A percentile compares a stretch with the other conserved stretches of the same genome.
phyloP scores from a whole-genome alignment of 2,329 filamentous ascomycete genomes.

The Xylaria sp. region DNA sequence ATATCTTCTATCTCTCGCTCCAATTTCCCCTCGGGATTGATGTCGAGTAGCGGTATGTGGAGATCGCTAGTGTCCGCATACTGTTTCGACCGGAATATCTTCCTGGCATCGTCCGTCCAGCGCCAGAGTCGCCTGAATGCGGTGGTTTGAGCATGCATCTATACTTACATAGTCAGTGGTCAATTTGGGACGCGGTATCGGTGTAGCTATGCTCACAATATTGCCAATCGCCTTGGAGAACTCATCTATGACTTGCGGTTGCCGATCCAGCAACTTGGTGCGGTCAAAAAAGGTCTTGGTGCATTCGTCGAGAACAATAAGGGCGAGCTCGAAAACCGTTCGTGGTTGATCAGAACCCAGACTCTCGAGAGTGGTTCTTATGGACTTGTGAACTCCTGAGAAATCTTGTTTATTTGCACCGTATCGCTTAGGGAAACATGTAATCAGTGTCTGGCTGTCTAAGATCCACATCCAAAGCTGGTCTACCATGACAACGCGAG shows the following conservation, averaged over 20 bases:
- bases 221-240: constrained; percentile 56
- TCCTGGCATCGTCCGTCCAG: constrained; percentile 47
- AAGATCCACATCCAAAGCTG: constrained; percentile 59
- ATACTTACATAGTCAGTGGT: background rate
- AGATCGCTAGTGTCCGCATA: constrained; percentile 41
- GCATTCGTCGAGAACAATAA: constrained; percentile 57
- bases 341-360: constrained; percentile 46
- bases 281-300: constrained; percentile 56
- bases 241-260: constrained; percentile 55
- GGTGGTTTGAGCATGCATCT: constrained; percentile 54
- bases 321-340: constrained; percentile 55
- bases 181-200: accelerated
- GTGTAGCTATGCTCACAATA: constrained; percentile 49
- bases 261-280: constrained; percentile 47
- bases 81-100: constrained; percentile 39
- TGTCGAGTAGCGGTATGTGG: constrained; percentile 53
- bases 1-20: constrained; percentile 60
- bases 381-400: constrained; percentile 55
- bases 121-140: constrained; percentile 54
- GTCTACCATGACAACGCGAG: constrained; percentile 55
- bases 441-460: constrained; percentile 53
- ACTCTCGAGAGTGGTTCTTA: constrained; percentile 50
- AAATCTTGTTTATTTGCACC: constrained; percentile 55
- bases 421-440: constrained; percentile 57
- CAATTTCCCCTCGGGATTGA: constrained; percentile 56